These are phyloP conservation scores for Corylus avellana DNA, from an alignment of 306 rosid species.

Conservation along the genomic window DNA sequence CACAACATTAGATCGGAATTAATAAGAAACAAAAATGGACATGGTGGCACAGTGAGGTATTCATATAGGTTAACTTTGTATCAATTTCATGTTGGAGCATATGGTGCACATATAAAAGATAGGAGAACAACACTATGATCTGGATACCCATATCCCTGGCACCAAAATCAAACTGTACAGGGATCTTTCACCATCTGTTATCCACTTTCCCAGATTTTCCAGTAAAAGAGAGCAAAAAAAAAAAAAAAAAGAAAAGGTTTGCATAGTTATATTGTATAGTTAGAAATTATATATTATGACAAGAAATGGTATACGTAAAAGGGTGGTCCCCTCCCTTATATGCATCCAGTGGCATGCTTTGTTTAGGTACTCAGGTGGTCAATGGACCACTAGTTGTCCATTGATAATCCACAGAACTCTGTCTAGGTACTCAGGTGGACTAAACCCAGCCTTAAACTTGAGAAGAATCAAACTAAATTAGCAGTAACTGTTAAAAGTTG, in stretches of 20 bases:
- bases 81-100: background rate
- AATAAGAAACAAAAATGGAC: background rate
- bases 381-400: constrained; percentile 1
- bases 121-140: background rate
- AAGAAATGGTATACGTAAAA: background rate
- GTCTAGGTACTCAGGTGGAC: background rate
- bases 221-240: background rate
- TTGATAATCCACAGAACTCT: background rate
- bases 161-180: background rate
- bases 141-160: background rate
- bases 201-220: background rate
- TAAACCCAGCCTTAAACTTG: constrained; percentile 1
- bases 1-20: background rate
- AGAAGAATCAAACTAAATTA: background rate
- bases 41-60: background rate
- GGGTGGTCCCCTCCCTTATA: background rate
- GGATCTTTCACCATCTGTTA: background rate
- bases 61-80: background rate
- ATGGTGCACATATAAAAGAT: background rate
- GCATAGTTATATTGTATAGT: background rate
- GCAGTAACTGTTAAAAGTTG: background rate
- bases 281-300: background rate
- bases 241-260: background rate
- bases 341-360: background rate
- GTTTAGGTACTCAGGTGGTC: too few relatives aligned